Conservation (phyloP, 2,329 filamentous ascomycete genomes). For the Coniella lustricola region DNA sequence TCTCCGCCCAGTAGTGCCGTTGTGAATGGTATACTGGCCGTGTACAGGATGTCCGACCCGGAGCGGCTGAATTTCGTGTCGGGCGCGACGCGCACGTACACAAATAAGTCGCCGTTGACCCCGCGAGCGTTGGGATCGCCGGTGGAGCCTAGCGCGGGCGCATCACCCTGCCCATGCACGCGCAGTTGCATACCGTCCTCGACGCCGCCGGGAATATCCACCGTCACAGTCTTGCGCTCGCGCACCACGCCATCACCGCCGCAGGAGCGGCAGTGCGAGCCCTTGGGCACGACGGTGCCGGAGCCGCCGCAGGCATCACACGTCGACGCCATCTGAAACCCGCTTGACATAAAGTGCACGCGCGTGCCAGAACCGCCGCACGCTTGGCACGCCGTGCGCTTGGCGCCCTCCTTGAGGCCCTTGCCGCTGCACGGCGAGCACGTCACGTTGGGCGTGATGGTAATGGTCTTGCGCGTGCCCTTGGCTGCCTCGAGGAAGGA, state of each 20-base stretch:
- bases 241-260: conserved; percentile 76
- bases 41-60: conserved; percentile 88
- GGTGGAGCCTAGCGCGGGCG: conserved; percentile 66
- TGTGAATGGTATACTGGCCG: conserved; percentile 82
- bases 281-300: conserved; percentile 68
- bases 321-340: conserved; percentile 92
- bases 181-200: conserved; percentile 93
- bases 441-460: conserved; percentile 70
- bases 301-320: conserved; percentile 76
- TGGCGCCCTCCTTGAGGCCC: conserved; percentile 75
- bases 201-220: conserved; percentile 92
- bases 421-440: conserved; percentile 79
- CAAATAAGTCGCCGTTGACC: conserved; percentile 82
- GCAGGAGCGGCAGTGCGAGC: conserved; percentile 75
- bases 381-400: conserved; percentile 64
- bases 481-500: conserved; percentile 96
- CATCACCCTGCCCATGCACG: conserved; percentile 80
- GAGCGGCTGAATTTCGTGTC: conserved; percentile 84
- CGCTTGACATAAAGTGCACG: conserved; percentile 83
- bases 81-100: conserved; percentile 80
- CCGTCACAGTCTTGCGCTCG: conserved; percentile 72
- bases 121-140: conserved; percentile 55
- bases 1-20: conserved; percentile 90
- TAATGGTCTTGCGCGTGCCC: conserved; percentile 81
- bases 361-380: conserved; percentile 84